Evolutionary conservation across 176 grass and related monocot genomes (phyloP).

Genomic region (Oryza glaberrima): DNA sequence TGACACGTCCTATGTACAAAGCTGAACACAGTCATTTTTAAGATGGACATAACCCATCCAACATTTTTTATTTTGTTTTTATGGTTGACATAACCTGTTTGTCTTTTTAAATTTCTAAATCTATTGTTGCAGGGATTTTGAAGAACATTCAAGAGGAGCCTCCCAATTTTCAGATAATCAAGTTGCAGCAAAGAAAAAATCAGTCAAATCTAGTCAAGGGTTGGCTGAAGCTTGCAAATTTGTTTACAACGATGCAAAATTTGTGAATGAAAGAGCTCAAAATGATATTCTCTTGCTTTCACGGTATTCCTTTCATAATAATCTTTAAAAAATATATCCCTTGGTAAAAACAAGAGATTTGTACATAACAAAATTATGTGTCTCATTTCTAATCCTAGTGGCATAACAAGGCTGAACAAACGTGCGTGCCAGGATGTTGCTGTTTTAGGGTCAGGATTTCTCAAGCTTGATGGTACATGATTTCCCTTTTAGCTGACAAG

Average conservation of each 20-base stretch:
- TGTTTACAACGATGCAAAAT: conserved; percentile 97
- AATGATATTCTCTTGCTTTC: conserved; percentile 92
- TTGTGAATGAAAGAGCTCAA: conserved; percentile 95
- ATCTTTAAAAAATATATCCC: background rate
- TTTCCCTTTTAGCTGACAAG: conserved; percentile 14
- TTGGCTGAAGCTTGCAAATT: conserved; percentile 83
- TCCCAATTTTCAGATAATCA: conserved; percentile 53
- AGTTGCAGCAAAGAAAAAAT: conserved; percentile 35
- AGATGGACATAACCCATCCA: background rate
- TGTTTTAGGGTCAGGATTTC: conserved; percentile 75
- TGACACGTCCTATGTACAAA: background rate
- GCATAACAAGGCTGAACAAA: conserved; percentile 90
- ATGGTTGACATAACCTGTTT: background rate
- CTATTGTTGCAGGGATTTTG: conserved; percentile 41
- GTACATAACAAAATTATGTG: background rate
- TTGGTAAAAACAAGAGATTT: background rate
- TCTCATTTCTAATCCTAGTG: conserved; percentile 50
- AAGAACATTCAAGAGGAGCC: conserved; percentile 39
- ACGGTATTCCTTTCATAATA: conserved; percentile 52
- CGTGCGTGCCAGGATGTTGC: conserved; percentile 92
- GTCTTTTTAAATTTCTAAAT: background rate
- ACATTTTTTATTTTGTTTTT: background rate
- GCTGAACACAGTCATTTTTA: conserved; percentile 9
- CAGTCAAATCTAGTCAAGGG: conserved; percentile 55
- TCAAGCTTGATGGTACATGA: conserved; percentile 90